Conservation (phyloP, 2,329 filamentous ascomycete species). For the Graphilbum sp. region DNA sequence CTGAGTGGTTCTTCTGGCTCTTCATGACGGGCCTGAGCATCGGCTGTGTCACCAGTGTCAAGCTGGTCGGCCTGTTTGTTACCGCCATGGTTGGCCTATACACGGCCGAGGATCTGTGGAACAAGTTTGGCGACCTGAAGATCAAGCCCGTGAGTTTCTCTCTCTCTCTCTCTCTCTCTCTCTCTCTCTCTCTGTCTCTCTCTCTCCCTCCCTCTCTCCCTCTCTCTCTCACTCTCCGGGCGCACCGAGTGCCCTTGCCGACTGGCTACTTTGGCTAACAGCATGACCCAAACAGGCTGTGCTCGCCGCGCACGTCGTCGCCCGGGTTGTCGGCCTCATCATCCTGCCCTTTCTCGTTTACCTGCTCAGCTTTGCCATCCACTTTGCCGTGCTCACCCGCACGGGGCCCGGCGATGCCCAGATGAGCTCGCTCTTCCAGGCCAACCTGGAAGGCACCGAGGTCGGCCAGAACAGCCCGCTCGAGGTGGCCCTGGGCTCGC, state of each 20-base stretch:
- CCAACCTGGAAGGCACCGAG: constrained; percentile 83
- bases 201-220: constrained; percentile 10
- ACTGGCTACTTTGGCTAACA: too few relatives aligned
- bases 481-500: constrained; percentile 78
- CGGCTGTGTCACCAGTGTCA: constrained; percentile 95
- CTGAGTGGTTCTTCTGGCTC: constrained; percentile 90
- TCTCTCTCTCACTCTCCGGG: too few relatives aligned
- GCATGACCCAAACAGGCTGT: constrained; percentile 20
- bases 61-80: constrained; percentile 92
- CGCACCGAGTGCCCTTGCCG: too few relatives aligned
- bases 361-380: constrained; percentile 85
- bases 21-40: constrained; percentile 89
- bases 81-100: constrained; percentile 91
- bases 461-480: constrained; percentile 90
- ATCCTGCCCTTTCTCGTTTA: constrained; percentile 81
- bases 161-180: background rate
- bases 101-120: constrained; percentile 93
- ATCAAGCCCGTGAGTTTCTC: constrained; percentile 57
- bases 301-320: constrained; percentile 53
- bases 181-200: background rate
- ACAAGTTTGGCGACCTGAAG: constrained; percentile 87
- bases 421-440: constrained; percentile 99
- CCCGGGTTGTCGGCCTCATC: constrained; percentile 76
- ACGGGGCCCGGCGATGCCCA: constrained; percentile 96
- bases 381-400: constrained; percentile 87